Base-by-base conservation (phyloP, 176 grass and related monocot species). In the Avena eriantha region DNA sequence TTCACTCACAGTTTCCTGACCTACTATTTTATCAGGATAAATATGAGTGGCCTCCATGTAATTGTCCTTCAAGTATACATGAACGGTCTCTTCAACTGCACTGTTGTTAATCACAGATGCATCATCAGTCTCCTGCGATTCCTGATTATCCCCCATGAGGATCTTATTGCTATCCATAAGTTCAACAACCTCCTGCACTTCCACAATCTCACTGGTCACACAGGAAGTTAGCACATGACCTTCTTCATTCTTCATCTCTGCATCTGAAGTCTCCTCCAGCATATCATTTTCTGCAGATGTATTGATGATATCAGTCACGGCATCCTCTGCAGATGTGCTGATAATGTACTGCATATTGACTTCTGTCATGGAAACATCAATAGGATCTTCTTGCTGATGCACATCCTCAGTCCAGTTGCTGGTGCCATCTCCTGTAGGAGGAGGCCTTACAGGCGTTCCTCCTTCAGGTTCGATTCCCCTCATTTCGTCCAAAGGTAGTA, bases 401-500 rank as follows among this genome's bases (percentile, higher is more conserved):
- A 74, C 15, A 84, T 84, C 59, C 73, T 67, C 46, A 29, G 9
- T 81, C 61, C 31, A 64, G 75, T 80, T 56, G 35, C 10, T 46
- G 26, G 67, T 75, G 57, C 23, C 59, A 31, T 85, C 77, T 56
- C 68, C 33, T 64, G 54, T 67, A 46, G 35, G 11, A 33, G 13
- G 18, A 23, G 24, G 58, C 10, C 9, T 49, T 68, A 57, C 58
- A 84, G 23, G 17, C 15, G 47, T 48, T 19, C 48, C 54, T 19
- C 34, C 82, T 60, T 64, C 24, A 76, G 83, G 76, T 39, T 84
- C 74, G 70, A 91, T 87, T 80, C 21, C 83, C 56, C 31, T 81
- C 68, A 43, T 91, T 84, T 75, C 23, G 12, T 91, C 89, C 89
- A 91, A 81, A 33, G 87, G 81, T 15, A 87, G 43, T 70, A 91